Conservation (phyloP, 352 stramenopile genomes). For the Pythium sp. region DNA sequence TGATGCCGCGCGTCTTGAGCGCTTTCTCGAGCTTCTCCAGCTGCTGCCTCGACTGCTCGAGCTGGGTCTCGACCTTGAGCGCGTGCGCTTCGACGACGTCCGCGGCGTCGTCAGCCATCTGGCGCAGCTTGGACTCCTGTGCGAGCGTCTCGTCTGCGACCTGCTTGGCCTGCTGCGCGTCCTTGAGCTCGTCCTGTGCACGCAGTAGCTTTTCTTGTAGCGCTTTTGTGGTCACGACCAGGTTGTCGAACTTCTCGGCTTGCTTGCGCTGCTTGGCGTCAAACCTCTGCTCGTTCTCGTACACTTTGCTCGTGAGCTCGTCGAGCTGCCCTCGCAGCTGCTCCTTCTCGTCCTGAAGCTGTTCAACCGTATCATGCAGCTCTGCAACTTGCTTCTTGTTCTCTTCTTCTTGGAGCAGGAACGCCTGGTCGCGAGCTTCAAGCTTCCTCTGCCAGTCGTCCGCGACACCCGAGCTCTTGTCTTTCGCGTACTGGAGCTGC, state of each 20-base stretch:
- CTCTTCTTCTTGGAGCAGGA: slow-evolving; percentile 51
- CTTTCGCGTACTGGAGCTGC: slow-evolving; percentile 44
- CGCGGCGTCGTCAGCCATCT: slow-evolving; percentile 43
- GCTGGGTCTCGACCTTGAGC: slow-evolving; percentile 33
- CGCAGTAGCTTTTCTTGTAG: slow-evolving; percentile 33
- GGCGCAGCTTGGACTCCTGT: slow-evolving; percentile 37
- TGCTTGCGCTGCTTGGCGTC: slow-evolving; percentile 24
- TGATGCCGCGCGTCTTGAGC: slow-evolving; percentile 59
- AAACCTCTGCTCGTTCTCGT: slow-evolving; percentile 22
- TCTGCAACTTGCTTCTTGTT: slow-evolving; percentile 36
- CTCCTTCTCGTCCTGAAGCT: slow-evolving; percentile 27
- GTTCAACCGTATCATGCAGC: slow-evolving; percentile 22
- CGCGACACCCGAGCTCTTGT: slow-evolving; percentile 31
- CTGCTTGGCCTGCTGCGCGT: slow-evolving; percentile 27
- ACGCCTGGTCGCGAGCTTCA: slow-evolving; percentile 45
- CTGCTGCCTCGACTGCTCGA: slow-evolving; percentile 27
- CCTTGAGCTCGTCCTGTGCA: slow-evolving; percentile 24
- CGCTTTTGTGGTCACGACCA: slow-evolving; percentile 27
- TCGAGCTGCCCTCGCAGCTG: slow-evolving; percentile 26
- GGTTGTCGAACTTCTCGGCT: slow-evolving; percentile 19
- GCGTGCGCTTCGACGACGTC: slow-evolving; percentile 41
- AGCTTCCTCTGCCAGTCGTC: slow-evolving; percentile 36
- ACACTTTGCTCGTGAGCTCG: slow-evolving; percentile 23
- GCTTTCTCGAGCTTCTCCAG: slow-evolving; percentile 41
- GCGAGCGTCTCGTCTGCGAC: slow-evolving; percentile 34